Percentiles rank a stretch among this genome's conserved stretches.
These are phyloP conservation scores for Ogataea nakhonphanomensis DNA, from an alignment of 805 yeast species.

Conservation along the genomic window DNA sequence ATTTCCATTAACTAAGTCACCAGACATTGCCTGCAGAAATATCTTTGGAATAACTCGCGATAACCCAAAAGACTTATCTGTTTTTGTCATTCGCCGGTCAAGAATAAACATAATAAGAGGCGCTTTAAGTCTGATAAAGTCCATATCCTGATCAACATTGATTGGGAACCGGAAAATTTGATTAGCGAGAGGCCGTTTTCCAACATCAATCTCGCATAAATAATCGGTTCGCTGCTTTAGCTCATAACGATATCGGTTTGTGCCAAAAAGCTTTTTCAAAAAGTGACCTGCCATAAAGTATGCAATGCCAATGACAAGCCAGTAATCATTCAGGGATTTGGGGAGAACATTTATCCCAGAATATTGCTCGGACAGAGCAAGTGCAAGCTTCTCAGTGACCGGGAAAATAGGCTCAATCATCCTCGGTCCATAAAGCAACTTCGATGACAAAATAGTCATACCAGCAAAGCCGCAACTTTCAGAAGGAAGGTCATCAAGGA, in stretches of 20 bases:
- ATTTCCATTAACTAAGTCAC: constrained; percentile 76
- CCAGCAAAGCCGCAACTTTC: constrained; percentile 71
- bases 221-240: constrained; percentile 62
- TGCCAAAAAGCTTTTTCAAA: constrained; percentile 69
- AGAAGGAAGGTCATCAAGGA: constrained; percentile 56
- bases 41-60: constrained; percentile 88
- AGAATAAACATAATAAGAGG: constrained; percentile 82
- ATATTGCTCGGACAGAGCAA: constrained; percentile 85
- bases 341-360: constrained; percentile 90
- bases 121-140: constrained; percentile 72
- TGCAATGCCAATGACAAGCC: constrained; percentile 88
- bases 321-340: constrained; percentile 67
- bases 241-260: constrained; percentile 73
- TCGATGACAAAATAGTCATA: constrained; percentile 56
- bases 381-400: constrained; percentile 63
- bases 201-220: constrained; percentile 71
- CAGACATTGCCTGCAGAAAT: constrained; percentile 92
- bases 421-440: constrained; percentile 65
- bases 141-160: constrained; percentile 50
- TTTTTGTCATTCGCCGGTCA: constrained; percentile 91
- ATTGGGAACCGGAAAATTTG: constrained; percentile 69
- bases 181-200: constrained; percentile 74
- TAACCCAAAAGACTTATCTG: constrained; percentile 90
- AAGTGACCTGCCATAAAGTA: constrained; percentile 78
- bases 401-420: constrained; percentile 75